Percentiles rank a stretch among this genome's conserved stretches.
These are phyloP conservation scores for Xanthoconium purpureum DNA, from an alignment of 768 basidiomycete species.

Conservation along the genomic window DNA sequence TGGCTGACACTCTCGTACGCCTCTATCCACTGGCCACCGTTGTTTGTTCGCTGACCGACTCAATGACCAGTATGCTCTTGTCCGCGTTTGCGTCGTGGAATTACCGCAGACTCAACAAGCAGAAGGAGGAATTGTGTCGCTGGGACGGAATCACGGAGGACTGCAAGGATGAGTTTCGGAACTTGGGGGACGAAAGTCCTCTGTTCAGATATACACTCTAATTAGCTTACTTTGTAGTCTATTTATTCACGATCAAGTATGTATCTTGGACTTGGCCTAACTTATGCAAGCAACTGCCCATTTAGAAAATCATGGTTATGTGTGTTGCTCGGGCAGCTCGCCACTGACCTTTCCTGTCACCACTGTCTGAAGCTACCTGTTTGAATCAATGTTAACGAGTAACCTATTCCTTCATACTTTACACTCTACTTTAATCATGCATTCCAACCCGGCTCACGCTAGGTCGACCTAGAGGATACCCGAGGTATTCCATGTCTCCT, in stretches of 20 bases:
- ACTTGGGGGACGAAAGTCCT: slow-evolving; percentile 52
- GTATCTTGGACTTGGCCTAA: background rate
- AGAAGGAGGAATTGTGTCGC: slow-evolving; percentile 43
- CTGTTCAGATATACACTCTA: slow-evolving; percentile 44
- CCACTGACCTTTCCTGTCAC: too few species aligned
- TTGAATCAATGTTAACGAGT: too few species aligned
- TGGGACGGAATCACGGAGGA: slow-evolving; percentile 41
- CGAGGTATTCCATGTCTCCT: too few species aligned
- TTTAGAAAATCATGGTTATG: background rate
- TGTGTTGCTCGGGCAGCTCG: too few species aligned
- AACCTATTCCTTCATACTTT: too few species aligned
- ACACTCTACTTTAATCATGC: too few species aligned
- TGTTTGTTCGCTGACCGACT: slow-evolving; percentile 33
- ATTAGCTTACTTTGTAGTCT: background rate
- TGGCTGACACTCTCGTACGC: slow-evolving; percentile 32
- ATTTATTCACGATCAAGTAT: background rate
- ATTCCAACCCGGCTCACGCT: too few species aligned
- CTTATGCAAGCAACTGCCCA: background rate
- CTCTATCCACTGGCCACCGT: slow-evolving; percentile 24
- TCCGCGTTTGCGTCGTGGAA: slow-evolving; percentile 45
- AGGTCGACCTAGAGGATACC: too few species aligned
- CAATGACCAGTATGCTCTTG: slow-evolving; percentile 36
- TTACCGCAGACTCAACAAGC: slow-evolving; percentile 47
- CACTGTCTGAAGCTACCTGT: too few species aligned
- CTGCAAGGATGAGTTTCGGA: slow-evolving; percentile 38